Percentiles rank a stretch among this genome's conserved stretches.
Evolutionary conservation across 257 asterid genomes (phyloP).

Genomic region (Jacaranda copaia): DNA sequence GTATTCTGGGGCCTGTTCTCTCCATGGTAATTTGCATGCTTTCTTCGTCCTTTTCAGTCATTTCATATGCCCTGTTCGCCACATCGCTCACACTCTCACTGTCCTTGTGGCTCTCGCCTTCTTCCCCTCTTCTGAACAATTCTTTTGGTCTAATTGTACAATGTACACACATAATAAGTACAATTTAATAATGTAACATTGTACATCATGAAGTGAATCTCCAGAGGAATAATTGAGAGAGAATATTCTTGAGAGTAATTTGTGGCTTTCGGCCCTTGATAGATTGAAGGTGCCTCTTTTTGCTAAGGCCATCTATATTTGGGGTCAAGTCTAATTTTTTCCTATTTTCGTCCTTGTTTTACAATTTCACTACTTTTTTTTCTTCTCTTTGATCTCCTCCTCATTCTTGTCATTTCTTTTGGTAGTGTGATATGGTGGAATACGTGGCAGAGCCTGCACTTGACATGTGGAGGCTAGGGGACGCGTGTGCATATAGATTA

Average conservation of each 20-base stretch:
- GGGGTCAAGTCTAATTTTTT: too few relatives aligned
- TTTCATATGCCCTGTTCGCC: neutral
- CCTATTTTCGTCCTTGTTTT: neutral
- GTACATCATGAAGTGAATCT: slow-evolving; percentile 14
- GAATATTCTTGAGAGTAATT: slow-evolving; percentile 7
- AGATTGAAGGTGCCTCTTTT: slow-evolving; percentile 21
- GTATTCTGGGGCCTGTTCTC: neutral
- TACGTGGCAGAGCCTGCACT: neutral
- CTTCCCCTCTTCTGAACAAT: neutral
- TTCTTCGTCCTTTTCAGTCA: neutral
- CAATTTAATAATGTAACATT: too few relatives aligned
- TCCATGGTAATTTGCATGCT: neutral
- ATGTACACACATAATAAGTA: too few relatives aligned
- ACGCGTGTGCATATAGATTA: neutral
- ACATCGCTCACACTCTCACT: slow-evolving; percentile 2
- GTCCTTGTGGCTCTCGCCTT: neutral
- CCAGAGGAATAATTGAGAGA: slow-evolving; percentile 29
- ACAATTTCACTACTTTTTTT: neutral
- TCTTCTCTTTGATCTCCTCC: too few relatives aligned
- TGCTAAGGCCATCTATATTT: neutral
- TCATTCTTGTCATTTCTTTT: neutral
- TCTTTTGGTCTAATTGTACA: neutral
- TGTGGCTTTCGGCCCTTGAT: neutral
- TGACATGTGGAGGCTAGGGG: slow-evolving; percentile 7
- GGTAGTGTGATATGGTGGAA: neutral